Evolutionary conservation across 1,139 yeast species (phyloP).

Genomic region (Candida sojae): DNA sequence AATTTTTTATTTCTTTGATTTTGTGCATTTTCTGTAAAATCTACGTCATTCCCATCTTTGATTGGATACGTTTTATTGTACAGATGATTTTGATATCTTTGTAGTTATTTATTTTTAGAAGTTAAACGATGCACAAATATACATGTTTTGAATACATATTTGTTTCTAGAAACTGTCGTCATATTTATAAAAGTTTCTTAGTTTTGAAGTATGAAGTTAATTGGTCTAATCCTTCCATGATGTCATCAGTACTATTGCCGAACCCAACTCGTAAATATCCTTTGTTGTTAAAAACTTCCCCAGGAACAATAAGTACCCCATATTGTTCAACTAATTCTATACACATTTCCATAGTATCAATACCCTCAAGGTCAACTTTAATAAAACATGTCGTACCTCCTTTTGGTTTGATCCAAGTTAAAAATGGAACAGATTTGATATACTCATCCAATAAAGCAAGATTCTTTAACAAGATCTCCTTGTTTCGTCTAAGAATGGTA

Average conservation of each 20-base stretch:
- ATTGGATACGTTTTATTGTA: too few species aligned
- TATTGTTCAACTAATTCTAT: slow-evolving; percentile 34
- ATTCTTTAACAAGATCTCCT: slow-evolving; percentile 37
- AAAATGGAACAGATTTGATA: slow-evolving; percentile 24
- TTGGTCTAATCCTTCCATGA: slow-evolving; percentile 22
- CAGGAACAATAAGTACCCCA: slow-evolving; percentile 49
- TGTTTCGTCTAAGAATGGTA: slow-evolving; percentile 38
- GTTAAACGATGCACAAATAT: too few species aligned
- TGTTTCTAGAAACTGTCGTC: too few species aligned
- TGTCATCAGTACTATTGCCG: slow-evolving; percentile 44
- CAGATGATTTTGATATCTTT: too few species aligned
- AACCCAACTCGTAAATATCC: slow-evolving; percentile 53
- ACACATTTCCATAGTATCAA: slow-evolving; percentile 36
- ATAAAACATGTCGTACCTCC: slow-evolving; percentile 55
- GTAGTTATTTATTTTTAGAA: too few species aligned
- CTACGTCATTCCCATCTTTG: too few species aligned
- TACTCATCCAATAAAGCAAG: slow-evolving; percentile 35
- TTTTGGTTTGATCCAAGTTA: slow-evolving; percentile 44
- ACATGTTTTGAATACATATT: too few species aligned
- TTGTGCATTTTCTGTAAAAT: too few species aligned
- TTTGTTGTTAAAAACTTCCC: slow-evolving; percentile 46
- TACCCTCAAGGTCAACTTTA: slow-evolving; percentile 26
- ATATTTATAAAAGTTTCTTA: too few species aligned
- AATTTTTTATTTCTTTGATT: too few species aligned
- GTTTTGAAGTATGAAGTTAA: slow-evolving; percentile 12